Conservation (phyloP, 202 grass and related monocot species). For the Eragrostis tef region DNA sequence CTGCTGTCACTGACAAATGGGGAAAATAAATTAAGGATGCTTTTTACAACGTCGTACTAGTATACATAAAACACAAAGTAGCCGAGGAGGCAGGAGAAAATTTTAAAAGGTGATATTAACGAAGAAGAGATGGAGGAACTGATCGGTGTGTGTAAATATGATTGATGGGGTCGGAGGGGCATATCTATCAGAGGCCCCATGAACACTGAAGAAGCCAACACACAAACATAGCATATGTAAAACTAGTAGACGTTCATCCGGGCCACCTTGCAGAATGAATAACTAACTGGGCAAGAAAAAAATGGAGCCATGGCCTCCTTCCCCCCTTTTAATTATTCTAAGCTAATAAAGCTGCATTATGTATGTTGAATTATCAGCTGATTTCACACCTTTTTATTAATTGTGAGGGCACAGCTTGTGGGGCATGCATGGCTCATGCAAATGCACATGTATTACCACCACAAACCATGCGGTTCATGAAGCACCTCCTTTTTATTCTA, state of each 20-base stretch:
- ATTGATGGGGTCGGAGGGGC: conserved; percentile 36
- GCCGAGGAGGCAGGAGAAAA: not conserved
- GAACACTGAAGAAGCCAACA: conserved; percentile 8
- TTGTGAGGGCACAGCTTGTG: conserved; percentile 14
- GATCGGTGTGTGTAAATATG: conserved; percentile 34
- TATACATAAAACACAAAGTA: not conserved
- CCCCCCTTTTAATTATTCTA: conserved; percentile 26
- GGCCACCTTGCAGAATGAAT: conserved; percentile 25
- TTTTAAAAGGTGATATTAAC: not conserved
- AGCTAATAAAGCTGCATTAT: conserved; percentile 17
- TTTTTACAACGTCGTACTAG: not conserved
- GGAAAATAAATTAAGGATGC: not conserved
- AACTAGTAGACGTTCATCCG: not conserved
- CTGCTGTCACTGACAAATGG: not conserved
- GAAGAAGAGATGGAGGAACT: not conserved
- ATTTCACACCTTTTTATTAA: conserved; percentile 24
- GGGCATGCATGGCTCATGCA: not conserved
- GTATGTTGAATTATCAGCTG: conserved; percentile 26
- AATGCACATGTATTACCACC: not conserved
- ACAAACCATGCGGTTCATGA: not conserved
- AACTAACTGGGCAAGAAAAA: conserved; percentile 33
- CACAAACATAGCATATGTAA: not conserved
- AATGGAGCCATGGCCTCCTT: not conserved
- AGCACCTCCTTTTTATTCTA: not conserved
- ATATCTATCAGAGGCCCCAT: conserved; percentile 49